These are phyloP conservation scores for Blyttiomyces sp. DNA, from an alignment of 371 early-diverging fungal species.

Conservation along the genomic window DNA sequence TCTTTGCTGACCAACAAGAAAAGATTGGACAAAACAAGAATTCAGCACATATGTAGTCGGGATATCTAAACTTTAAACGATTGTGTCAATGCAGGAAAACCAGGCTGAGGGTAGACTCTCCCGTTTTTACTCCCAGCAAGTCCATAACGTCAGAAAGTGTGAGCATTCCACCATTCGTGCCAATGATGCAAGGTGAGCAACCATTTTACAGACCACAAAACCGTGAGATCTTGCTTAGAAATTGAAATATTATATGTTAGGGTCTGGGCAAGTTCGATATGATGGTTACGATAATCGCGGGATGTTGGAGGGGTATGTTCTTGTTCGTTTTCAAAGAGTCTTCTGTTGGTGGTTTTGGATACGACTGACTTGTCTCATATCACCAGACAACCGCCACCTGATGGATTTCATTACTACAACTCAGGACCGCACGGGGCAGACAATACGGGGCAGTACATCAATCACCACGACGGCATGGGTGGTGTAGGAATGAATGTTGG, in stretches of 20 bases:
- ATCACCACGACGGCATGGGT: too few relatives aligned
- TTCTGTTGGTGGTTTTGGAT: conserved; percentile 7
- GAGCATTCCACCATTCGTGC: conserved; percentile 65
- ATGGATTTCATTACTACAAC: too few relatives aligned
- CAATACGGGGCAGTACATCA: too few relatives aligned
- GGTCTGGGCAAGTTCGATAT: neutral
- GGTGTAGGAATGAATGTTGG: too few relatives aligned
- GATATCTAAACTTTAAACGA: neutral
- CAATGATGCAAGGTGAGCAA: too few relatives aligned
- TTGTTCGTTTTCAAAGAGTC: neutral
- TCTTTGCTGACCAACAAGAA: neutral
- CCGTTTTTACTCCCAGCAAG: conserved; percentile 56
- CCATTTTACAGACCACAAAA: too few relatives aligned
- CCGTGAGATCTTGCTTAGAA: too few relatives aligned
- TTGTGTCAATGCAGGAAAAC: conserved; percentile 33
- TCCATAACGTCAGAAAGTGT: conserved; percentile 56
- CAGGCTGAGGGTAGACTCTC: conserved; percentile 61
- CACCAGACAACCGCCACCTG: too few relatives aligned
- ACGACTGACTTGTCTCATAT: too few relatives aligned
- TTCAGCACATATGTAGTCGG: neutral
- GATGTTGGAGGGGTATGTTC: neutral
- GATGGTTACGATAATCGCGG: neutral
- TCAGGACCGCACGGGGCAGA: too few relatives aligned
- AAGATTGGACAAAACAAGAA: conserved; percentile 4
- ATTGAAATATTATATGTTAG: conserved; percentile 11